Percentiles rank a stretch among this genome's conserved stretches.
Conservation (phyloP, 305 asterid genomes). For the Ajuga reptans region DNA sequence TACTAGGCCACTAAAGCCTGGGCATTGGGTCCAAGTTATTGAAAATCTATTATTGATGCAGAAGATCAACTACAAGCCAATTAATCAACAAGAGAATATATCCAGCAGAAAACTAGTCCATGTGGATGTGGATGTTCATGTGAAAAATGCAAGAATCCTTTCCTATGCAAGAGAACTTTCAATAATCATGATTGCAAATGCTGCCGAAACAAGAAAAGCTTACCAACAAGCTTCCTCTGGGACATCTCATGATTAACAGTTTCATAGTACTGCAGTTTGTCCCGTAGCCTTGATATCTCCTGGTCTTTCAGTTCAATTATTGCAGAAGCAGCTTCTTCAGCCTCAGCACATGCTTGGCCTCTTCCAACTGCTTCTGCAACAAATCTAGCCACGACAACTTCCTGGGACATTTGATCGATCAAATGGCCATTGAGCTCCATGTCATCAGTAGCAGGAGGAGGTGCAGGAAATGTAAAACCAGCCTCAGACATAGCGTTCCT, state of each 20-base stretch:
- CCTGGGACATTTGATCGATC: slow-evolving; percentile 45
- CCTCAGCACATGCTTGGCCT: slow-evolving; percentile 62
- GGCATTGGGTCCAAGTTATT: neutral
- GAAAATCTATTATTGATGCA: neutral
- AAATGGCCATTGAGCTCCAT: slow-evolving; percentile 27
- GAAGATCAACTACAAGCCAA: slow-evolving; percentile 1
- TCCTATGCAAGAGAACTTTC: neutral
- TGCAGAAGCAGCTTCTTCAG: slow-evolving; percentile 51
- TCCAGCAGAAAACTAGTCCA: neutral
- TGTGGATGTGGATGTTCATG: neutral
- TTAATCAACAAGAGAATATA: slow-evolving; percentile 1
- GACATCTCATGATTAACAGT: slow-evolving; percentile 84
- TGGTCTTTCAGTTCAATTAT: slow-evolving; percentile 59
- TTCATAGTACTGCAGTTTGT: slow-evolving; percentile 69
- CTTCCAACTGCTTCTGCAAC: slow-evolving; percentile 67
- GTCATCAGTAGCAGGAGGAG: slow-evolving; percentile 41
- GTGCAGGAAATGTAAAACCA: slow-evolving; percentile 57
- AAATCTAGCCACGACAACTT: slow-evolving; percentile 45
- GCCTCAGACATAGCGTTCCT: slow-evolving; percentile 44
- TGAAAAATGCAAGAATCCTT: neutral
- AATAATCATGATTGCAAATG: slow-evolving; percentile 2
- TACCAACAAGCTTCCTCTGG: slow-evolving; percentile 89
- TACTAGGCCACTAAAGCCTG: no score
- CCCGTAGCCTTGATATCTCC: slow-evolving; percentile 64
- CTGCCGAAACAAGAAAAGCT: slow-evolving; percentile 9